Base-by-base conservation (phyloP, 139 green algal genomes). In the Micractinium conductrix region DNA sequence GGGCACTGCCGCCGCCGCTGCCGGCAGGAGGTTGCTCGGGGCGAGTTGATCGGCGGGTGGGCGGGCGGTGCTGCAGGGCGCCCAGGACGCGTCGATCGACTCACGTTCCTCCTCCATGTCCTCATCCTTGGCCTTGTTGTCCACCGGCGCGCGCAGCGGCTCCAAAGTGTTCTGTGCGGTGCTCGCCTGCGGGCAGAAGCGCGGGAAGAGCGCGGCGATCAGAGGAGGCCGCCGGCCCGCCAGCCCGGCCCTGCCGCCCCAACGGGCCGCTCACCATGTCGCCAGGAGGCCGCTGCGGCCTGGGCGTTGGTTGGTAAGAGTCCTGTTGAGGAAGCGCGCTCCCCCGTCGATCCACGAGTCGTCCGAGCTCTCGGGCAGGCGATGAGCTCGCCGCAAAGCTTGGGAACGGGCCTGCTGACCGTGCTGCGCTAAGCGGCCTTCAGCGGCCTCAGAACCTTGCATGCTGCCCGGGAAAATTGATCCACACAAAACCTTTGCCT, bases 101-200 rank as follows among this genome's bases (percentile, higher is more conserved):
- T 89, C 82, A 98, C 96, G 94, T 55, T 98, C 96, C 75, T 98
- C 96, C 55, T 99, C 96, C 60, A 89, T 81, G 84, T 98, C 96
- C 80, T 98, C 96, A 67, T 98, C 94, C 83, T 99, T 97, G 50
- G 97, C 93, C 85, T 98, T 98, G 43, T 83, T 98, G 43, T 83
- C 88, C 16, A 89, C 88, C 10, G 63, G 68, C 9, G 86, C 84
- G 33, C 90, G 81, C 79, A 98, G 91, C 6, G 96, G 96, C 22
- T 87, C 87, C 83, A 90, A 80, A 40, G 63, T 65, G 85, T 90
- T 87, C 44, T 90, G 87, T 30, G 87, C 87, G 4, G 87, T 90
- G 30, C 83, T 37, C 10, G 87, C 87, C 87, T 82, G 58, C 55
- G 38, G n/a, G 8, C 76, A 82, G 85, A 81, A 9, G 12, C 78